Base-by-base conservation (phyloP, 2,329 filamentous ascomycete species). In the Emergomyces orientalis region DNA sequence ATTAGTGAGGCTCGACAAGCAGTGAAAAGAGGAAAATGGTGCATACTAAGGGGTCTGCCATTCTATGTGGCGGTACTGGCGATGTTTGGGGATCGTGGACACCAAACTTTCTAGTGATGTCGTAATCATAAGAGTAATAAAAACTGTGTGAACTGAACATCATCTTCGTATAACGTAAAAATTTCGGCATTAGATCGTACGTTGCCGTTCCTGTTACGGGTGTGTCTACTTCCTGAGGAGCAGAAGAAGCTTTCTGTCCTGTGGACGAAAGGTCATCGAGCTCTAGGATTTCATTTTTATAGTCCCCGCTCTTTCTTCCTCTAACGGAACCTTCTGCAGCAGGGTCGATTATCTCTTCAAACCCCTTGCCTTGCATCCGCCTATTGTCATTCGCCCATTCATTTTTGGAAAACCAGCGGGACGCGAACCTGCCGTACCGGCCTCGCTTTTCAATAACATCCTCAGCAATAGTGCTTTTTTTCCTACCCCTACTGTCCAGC, bases 61-160 rank as follows among this genome's bases (percentile, higher is more conserved):
- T 81, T 66, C 84, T 84, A 73, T 90, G 83, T 3, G 96, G 78
- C 6, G 91, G 87, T 4, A 84, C 68, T 55, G 82, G 81, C 17
- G 77, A 75, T 30, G 70, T 75, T 39, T 72, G 69, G 8, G 73
- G 62, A 54, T 75, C 73, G 68, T 79, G 75, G 45, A 74, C 72
- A 60, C 74, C 73, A 65, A 83, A 73, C 62, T 83, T 86, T 62
- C 88, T 84, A 0, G 94, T 97, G 59, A 99, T 84, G 72, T 99
- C 92, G 72, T 93, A 84, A 67, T 99, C 94, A 73, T 99, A 97
- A 0, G 92, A 92, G 74, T 93, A 99, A 79, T 88, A 97, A 75
- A 97, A 97, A 73, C 90, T 97, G 66, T 84, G 83, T 0, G 88
- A 91, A 0, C 89, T 87, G 71, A 97, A 93, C 64, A 96, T 84